Evolutionary conservation across 306 rosid species (phyloP), one percentile per base, ranked within the genome.

Genomic region (Fagus sylvatica): DNA sequence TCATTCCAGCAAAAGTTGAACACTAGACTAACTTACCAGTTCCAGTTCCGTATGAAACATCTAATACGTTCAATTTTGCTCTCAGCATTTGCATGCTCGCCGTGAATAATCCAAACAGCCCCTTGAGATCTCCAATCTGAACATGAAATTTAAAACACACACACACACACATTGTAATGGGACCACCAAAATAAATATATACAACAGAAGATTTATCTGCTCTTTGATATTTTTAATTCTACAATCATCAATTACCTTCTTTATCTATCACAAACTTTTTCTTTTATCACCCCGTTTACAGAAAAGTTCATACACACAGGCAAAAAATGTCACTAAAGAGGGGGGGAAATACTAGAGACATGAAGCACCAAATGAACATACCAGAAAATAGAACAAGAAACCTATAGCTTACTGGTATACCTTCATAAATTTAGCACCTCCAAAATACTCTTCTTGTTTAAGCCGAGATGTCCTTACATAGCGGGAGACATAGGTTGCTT

Each of bases 111-210:
- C 98, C 98, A 60, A 91, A 82, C 16, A 92, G 77, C 64, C 98
- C 98, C 77, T 87, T 92, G 54, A 95, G 91, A 85, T 95, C 98
- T 80, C 98, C 98, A 79, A 92, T 57, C 98, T 95, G 96, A 79
- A 84, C 81, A 79, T 33, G 40, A 56, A 3, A 73, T 12, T 7
- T 30, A 49, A 34, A 69, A 56, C 55, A 87, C 28, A 22, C 28
- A 22, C 28, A 22, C 28, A 22, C 28, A 22, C 82, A 57, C 36
- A 36, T 51, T 69, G 36, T 54, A 59, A 70, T 61, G 16, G 73
- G 62, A 80, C 42, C 70, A 76, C 79, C 80, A 22, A 77, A 83
- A 43, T 13, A 55, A 67, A 32, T 28, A 77, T 46, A 69, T 80
- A 53, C 22, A 55, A 54, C 28, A 74, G 71, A 56, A 16, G 33